Percentiles rank a stretch among this genome's conserved stretches.
These are phyloP conservation scores for Sclerotinia glacialis DNA, from an alignment of 2,329 filamentous ascomycete genomes.

Conservation along the genomic window DNA sequence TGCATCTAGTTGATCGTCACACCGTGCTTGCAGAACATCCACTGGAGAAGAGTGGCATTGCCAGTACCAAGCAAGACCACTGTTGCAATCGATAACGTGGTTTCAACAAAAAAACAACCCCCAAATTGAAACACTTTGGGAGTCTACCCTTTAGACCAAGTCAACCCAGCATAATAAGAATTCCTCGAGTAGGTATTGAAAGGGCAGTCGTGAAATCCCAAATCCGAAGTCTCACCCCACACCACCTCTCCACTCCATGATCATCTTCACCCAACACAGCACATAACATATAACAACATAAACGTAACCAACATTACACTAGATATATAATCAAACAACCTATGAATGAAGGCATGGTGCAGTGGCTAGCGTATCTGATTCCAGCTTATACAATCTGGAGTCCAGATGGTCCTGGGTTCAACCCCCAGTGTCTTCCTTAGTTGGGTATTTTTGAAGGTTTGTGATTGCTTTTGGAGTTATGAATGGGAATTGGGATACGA, in stretches of 20 bases:
- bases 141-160: background rate
- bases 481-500: background rate
- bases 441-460: background rate
- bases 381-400: slow-evolving; percentile 25
- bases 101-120: too few species aligned
- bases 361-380: slow-evolving; percentile 7
- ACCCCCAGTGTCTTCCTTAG: slow-evolving; percentile 22
- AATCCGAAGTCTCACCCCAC: background rate
- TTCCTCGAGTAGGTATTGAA: background rate
- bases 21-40: background rate
- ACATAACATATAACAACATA: background rate
- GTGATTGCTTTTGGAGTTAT: background rate
- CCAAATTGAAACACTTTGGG: background rate
- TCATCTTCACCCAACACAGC: background rate
- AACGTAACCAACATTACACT: fast-evolving
- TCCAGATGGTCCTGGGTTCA: slow-evolving; percentile 27
- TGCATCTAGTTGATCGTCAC: background rate
- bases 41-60: background rate
- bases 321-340: background rate
- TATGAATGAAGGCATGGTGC: slow-evolving; percentile 5
- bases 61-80: too few species aligned
- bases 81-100: background rate
- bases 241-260: background rate
- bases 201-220: background rate
- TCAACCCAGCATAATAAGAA: background rate